Percentiles rank a stretch among this genome's conserved stretches.
These are phyloP conservation scores for Naganishia randhawae DNA, from an alignment of 768 basidiomycete species.

Conservation along the genomic window DNA sequence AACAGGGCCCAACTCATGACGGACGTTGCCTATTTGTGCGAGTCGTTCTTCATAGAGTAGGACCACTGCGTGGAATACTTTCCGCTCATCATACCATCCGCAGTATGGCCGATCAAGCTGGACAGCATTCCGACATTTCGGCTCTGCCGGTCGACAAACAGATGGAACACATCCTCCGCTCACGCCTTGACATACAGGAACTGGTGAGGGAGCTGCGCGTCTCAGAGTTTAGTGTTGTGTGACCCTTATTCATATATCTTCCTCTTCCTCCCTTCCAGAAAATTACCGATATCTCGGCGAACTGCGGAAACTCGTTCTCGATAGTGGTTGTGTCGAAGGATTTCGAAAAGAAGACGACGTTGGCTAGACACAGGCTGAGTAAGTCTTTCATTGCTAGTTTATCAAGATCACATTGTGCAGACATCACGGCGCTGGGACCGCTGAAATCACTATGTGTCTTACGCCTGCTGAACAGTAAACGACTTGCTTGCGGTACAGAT, in stretches of 20 bases:
- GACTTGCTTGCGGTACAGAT: slow-evolving; percentile 45
- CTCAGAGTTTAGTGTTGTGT: too few relatives aligned
- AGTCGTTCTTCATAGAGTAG: too few relatives aligned
- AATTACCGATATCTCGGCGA: slow-evolving; percentile 48
- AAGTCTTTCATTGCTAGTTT: too few relatives aligned
- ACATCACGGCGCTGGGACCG: neutral
- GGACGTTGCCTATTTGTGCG: too few relatives aligned
- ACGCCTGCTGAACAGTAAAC: slow-evolving; percentile 43
- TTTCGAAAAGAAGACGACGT: slow-evolving; percentile 46
- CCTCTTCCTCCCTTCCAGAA: slow-evolving; percentile 31
- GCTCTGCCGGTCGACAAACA: slow-evolving; percentile 15
- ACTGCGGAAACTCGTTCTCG: slow-evolving; percentile 47
- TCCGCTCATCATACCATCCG: neutral
- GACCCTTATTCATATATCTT: neutral
- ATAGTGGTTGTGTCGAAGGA: slow-evolving; percentile 45
- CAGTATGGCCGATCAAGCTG: neutral
- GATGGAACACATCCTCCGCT: slow-evolving; percentile 23
- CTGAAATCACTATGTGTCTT: neutral
- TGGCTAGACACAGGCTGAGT: slow-evolving; percentile 49
- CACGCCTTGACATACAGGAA: slow-evolving; percentile 21
- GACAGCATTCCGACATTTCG: slow-evolving; percentile 4
- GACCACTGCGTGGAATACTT: too few relatives aligned
- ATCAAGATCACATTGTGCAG: neutral
- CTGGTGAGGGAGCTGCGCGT: neutral
- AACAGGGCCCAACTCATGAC: too few relatives aligned